Percentiles rank a stretch among this genome's conserved stretches.
Evolutionary conservation across 2,329 filamentous ascomycete genomes (phyloP).

Genomic region (Lizonia empirigonia): DNA sequence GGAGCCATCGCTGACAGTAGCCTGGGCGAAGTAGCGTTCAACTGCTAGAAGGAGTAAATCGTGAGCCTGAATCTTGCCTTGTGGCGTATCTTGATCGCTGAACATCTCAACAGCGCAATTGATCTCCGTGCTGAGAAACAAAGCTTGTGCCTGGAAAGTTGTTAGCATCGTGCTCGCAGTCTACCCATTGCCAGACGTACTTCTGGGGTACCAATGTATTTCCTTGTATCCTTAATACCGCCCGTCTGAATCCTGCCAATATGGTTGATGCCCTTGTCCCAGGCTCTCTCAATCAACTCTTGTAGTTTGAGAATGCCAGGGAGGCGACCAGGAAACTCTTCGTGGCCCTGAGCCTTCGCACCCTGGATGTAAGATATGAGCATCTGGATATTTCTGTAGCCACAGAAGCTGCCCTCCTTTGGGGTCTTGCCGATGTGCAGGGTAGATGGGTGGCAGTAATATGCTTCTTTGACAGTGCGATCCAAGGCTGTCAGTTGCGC

Average conservation of each 20-base stretch:
- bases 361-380: conserved; percentile 77
- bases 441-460: conserved; percentile 76
- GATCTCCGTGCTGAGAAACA: conserved; percentile 73
- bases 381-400: conserved; percentile 95
- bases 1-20: conserved; percentile 53
- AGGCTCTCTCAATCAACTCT: conserved; percentile 83
- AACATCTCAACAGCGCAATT: conserved; percentile 59
- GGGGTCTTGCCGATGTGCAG: conserved; percentile 79
- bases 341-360: conserved; percentile 60
- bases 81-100: conserved; percentile 50
- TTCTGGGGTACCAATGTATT: conserved; percentile 94
- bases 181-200: conserved; percentile 50
- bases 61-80: conserved; percentile 54
- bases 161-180: conserved; percentile 16
- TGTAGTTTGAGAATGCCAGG: conserved; percentile 84
- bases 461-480: conserved; percentile 68
- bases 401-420: conserved; percentile 90
- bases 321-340: conserved; percentile 64
- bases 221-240: conserved; percentile 83
- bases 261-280: conserved; percentile 82
- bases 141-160: conserved; percentile 71
- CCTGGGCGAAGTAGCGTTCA: conserved; percentile 73
- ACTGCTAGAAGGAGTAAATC: conserved; percentile 68
- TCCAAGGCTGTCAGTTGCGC: conserved; percentile 64
- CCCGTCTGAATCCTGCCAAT: conserved; percentile 81